phyloP scores from a whole-genome alignment of 345 rosid genomes.

The Camelina laxa region DNA sequence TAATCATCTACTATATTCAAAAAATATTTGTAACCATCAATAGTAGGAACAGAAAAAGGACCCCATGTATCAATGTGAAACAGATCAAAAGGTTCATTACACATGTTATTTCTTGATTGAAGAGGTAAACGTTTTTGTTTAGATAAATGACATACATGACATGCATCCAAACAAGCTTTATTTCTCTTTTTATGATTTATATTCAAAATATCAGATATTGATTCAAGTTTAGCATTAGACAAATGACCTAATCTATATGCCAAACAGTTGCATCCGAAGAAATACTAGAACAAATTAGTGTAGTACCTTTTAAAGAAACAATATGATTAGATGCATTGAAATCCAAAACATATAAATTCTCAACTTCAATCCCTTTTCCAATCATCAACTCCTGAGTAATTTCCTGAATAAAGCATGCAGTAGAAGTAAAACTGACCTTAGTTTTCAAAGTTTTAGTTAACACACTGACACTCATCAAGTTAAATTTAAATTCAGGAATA shows the following conservation, averaged over 20 bases:
- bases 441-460: not conserved
- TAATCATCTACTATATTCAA: not conserved
- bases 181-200: not conserved
- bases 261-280: not conserved
- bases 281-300: too few species aligned
- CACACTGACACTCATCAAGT: not conserved
- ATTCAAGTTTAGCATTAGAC: not conserved
- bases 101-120: too few species aligned
- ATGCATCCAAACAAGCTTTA: not conserved
- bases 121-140: not conserved
- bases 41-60: not conserved
- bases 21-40: not conserved
- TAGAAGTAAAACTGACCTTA: not conserved
- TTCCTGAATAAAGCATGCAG: not conserved
- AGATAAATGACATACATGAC: not conserved
- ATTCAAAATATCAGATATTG: rapidly evolving
- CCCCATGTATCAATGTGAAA: not conserved
- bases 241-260: not conserved
- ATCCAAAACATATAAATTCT: not conserved
- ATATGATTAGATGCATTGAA: not conserved
- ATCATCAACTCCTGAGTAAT: not conserved
- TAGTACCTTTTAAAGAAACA: not conserved
- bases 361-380: not conserved
- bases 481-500: not conserved
- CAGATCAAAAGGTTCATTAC: not conserved